Conservation (phyloP, 495 filamentous ascomycete genomes). For the Trypethelium eluteriae region DNA sequence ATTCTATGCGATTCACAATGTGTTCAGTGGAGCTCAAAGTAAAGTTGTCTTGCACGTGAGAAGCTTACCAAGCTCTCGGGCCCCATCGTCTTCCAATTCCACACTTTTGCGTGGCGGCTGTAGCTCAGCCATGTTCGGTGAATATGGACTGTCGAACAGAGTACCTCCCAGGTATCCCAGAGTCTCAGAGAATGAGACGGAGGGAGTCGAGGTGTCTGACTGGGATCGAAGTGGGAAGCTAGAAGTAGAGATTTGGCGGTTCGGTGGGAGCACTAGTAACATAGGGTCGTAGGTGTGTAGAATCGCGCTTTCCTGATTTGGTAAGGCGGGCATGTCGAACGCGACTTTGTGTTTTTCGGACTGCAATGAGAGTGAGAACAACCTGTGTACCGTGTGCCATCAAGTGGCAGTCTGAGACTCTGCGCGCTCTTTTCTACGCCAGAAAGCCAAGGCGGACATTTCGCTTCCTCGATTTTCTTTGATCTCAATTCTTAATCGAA, state of each 20-base stretch:
- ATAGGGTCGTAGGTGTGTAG: too few species aligned
- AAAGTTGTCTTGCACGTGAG: not conserved
- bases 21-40: slow-evolving; percentile 12
- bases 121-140: slow-evolving; percentile 23
- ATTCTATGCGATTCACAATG: slow-evolving; percentile 35
- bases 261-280: too few species aligned
- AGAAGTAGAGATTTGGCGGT: too few species aligned
- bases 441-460: not conserved
- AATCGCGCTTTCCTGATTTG: not conserved
- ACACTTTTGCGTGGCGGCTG: slow-evolving; percentile 39
- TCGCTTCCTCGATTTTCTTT: too few species aligned
- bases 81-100: slow-evolving; percentile 66
- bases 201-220: not conserved
- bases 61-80: slow-evolving; percentile 67
- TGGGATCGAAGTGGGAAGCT: not conserved
- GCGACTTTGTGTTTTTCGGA: not conserved
- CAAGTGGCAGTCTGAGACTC: not conserved
- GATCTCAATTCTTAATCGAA: too few species aligned
- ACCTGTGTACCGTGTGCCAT: too few species aligned
- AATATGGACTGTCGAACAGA: not conserved
- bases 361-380: not conserved
- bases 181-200: not conserved
- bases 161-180: not conserved
- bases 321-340: not conserved
- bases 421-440: not conserved